phyloP scores from a whole-genome alignment of 179 eudicot species.

The Beta macrorhiza region DNA sequence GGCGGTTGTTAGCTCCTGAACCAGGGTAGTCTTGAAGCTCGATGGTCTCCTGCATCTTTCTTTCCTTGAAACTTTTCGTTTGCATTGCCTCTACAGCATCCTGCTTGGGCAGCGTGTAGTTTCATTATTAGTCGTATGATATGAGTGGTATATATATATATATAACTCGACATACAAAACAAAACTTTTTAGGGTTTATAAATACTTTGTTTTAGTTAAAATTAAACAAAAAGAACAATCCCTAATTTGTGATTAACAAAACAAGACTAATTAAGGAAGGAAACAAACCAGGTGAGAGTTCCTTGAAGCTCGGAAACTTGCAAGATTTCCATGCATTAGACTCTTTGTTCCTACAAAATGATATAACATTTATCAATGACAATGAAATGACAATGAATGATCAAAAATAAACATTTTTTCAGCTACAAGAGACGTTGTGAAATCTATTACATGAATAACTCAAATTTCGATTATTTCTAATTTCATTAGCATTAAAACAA shows the following conservation, averaged over 20 bases:
- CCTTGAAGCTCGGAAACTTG: slow-evolving; percentile 28
- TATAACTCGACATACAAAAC: too few species aligned
- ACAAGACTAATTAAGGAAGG: background rate
- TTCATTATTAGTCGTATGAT: too few species aligned
- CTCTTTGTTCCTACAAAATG: slow-evolving; percentile 40
- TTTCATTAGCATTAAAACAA: too few species aligned
- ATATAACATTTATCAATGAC: background rate
- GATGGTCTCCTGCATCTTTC: slow-evolving; percentile 33
- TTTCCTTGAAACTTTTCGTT: slow-evolving; percentile 18
- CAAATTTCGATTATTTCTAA: too few species aligned
- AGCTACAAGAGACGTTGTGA: background rate
- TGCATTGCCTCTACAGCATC: slow-evolving; percentile 13
- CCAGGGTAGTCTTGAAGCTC: slow-evolving; percentile 77
- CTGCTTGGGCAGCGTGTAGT: slow-evolving; percentile 11
- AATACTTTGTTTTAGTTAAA: background rate
- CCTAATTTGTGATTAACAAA: background rate
- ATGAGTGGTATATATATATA: too few species aligned
- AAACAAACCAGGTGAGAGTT: slow-evolving; percentile 27
- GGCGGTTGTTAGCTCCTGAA: slow-evolving; percentile 74
- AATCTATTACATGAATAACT: too few species aligned
- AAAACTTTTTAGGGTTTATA: too few species aligned
- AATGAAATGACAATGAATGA: too few species aligned
- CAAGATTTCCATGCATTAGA: slow-evolving; percentile 31
- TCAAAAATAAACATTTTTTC: background rate
- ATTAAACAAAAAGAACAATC: background rate